Percentiles rank a stretch among this genome's conserved stretches.
Conservation (phyloP, 345 rosid species). For the Euphorbia pulcherrima region DNA sequence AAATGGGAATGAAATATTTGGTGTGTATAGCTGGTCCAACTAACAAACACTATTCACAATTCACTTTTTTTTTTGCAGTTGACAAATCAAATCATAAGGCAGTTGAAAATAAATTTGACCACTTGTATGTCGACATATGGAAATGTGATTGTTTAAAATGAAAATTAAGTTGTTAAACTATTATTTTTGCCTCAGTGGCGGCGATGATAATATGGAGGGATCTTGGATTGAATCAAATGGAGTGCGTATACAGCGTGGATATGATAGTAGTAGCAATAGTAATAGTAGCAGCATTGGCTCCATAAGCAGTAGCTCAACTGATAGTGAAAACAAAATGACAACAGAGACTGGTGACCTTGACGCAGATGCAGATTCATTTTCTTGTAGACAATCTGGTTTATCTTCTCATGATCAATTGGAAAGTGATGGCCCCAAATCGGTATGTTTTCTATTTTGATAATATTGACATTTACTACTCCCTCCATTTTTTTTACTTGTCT, state of each 20-base stretch:
- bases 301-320: conserved; percentile 82
- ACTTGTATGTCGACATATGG: too few species aligned
- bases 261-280: conserved; percentile 92
- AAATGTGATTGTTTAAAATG: too few species aligned
- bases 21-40: too few species aligned
- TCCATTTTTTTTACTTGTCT: too few species aligned
- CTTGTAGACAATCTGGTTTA: conserved; percentile 87
- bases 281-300: conserved; percentile 89
- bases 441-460: conserved; percentile 28
- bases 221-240: conserved; percentile 62
- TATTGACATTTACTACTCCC: background rate
- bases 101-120: too few species aligned
- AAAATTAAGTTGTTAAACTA: background rate
- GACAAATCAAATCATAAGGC: too few species aligned
- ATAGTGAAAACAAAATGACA: conserved; percentile 70
- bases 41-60: too few species aligned
- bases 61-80: too few species aligned
- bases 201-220: conserved; percentile 55
- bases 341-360: conserved; percentile 79
- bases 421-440: conserved; percentile 68
- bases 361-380: conserved; percentile 96
- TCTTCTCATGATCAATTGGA: conserved; percentile 65
- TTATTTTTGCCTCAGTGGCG: conserved; percentile 49
- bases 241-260: conserved; percentile 48
- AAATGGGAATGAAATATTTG: background rate